These are phyloP conservation scores for Clathrospora elynae DNA, from an alignment of 2,329 filamentous ascomycete genomes.

Conservation along the genomic window DNA sequence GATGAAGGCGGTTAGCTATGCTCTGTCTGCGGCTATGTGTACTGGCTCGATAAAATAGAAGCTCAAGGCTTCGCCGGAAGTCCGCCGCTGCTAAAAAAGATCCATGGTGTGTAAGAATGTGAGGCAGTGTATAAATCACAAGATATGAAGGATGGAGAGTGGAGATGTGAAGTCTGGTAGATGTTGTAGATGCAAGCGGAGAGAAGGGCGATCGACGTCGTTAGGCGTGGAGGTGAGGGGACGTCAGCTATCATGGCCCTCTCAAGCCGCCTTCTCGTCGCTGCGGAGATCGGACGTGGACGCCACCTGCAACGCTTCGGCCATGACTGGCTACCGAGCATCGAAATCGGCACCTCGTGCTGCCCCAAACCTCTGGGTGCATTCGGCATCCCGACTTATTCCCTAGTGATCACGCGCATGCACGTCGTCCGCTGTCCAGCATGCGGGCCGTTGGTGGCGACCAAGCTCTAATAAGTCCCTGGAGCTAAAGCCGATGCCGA, in stretches of 20 bases:
- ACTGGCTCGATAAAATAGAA: slow-evolving; percentile 26
- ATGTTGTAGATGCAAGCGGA: slow-evolving; percentile 3
- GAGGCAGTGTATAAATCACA: slow-evolving; percentile 1
- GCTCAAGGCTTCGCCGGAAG: slow-evolving; percentile 30
- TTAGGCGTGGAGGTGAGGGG: slow-evolving; percentile 13
- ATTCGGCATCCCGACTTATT: slow-evolving; percentile 11
- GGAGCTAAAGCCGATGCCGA: slow-evolving; percentile 10
- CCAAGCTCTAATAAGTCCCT: slow-evolving; percentile 28
- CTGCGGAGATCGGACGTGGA: slow-evolving; percentile 12
- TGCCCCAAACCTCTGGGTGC: too few species aligned
- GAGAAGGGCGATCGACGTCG: slow-evolving; percentile 4
- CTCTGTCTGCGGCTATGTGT: slow-evolving; percentile 7
- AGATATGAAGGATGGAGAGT: not conserved
- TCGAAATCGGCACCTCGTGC: too few species aligned
- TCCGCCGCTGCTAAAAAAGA: slow-evolving; percentile 27
- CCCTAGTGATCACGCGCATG: slow-evolving; percentile 9
- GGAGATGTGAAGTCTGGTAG: slow-evolving; percentile 2
- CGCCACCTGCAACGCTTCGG: slow-evolving; percentile 15
- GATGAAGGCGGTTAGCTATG: slow-evolving; percentile 3
- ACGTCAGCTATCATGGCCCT: slow-evolving; percentile 8
- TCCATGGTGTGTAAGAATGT: slow-evolving; percentile 18
- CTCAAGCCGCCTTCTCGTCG: slow-evolving; percentile 8
- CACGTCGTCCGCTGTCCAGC: slow-evolving; percentile 3
- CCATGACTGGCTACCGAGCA: slow-evolving; percentile 4
- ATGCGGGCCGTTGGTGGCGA: slow-evolving; percentile 17